Evolutionary conservation across 2,329 filamentous ascomycete species (phyloP).

Genomic region (Botrytis sinoallii): DNA sequence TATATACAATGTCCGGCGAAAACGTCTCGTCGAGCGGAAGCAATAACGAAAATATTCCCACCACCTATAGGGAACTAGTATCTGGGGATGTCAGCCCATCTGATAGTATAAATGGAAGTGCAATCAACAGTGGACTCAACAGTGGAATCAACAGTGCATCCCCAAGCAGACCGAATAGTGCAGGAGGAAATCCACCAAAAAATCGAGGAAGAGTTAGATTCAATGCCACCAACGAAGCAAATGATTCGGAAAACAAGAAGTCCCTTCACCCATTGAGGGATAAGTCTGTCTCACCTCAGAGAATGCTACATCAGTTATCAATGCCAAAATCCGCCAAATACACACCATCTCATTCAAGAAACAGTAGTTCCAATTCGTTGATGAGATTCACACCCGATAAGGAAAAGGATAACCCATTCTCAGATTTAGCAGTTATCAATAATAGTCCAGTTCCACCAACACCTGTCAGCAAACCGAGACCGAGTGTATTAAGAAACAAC

Average conservation of each 20-base stretch:
- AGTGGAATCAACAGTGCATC: conserved; percentile 21
- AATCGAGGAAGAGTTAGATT: conserved; percentile 36
- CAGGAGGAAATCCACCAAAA: conserved; percentile 21
- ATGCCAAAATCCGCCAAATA: conserved; percentile 24
- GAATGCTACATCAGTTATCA: conserved; percentile 16
- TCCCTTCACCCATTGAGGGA: conserved; percentile 31
- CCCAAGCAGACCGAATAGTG: conserved; percentile 31
- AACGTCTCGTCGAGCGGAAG: neutral
- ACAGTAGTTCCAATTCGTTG: conserved; percentile 26
- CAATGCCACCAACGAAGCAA: conserved; percentile 36
- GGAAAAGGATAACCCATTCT: conserved; percentile 35
- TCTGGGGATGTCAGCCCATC: conserved; percentile 2
- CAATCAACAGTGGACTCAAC: neutral
- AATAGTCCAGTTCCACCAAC: conserved; percentile 10
- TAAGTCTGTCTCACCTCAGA: conserved; percentile 22
- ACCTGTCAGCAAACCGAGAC: conserved; percentile 27
- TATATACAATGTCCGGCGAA: conserved; percentile 11
- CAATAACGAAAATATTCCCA: conserved; percentile 1
- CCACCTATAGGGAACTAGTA: conserved; percentile 1
- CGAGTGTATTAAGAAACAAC: conserved; percentile 33
- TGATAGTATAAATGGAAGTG: neutral
- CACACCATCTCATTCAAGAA: conserved; percentile 33
- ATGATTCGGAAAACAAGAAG: conserved; percentile 33
- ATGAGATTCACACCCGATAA: conserved; percentile 28
- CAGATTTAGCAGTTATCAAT: conserved; percentile 23